Percentiles rank a stretch among this genome's conserved stretches.
Evolutionary conservation across 306 rosid species (phyloP).

Genomic region (Prunus armeniaca): DNA sequence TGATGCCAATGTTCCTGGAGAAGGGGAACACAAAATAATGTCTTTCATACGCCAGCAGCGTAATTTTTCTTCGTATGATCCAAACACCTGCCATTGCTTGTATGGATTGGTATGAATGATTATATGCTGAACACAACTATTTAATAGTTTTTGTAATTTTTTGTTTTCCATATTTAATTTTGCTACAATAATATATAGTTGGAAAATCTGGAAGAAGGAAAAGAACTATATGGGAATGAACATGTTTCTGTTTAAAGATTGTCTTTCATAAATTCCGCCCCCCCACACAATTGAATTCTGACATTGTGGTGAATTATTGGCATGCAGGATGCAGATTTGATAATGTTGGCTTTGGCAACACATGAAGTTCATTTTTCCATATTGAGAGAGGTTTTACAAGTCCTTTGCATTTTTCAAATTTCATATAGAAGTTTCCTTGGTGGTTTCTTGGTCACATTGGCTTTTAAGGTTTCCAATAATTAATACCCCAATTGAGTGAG

Average conservation of each 20-base stretch:
- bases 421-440: background rate
- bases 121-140: background rate
- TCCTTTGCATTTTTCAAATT: background rate
- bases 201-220: background rate
- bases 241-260: no score
- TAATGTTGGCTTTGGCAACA: constrained; percentile 51
- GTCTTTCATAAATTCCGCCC: no score
- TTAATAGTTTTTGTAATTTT: background rate
- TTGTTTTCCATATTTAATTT: no score
- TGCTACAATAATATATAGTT: background rate
- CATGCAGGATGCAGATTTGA: constrained; percentile 61
- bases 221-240: background rate
- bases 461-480: background rate
- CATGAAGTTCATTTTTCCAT: constrained; percentile 69
- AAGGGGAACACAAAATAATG: constrained; percentile 66
- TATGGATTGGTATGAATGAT: constrained; percentile 48
- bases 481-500: background rate
- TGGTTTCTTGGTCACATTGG: background rate
- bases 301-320: no score
- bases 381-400: constrained; percentile 48
- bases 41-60: constrained; percentile 44
- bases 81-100: constrained; percentile 51
- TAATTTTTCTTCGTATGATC: constrained; percentile 31
- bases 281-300: no score
- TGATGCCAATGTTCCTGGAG: constrained; percentile 42